Base-by-base conservation (phyloP, 768 basidiomycete species). In the Macrocybe gigantea region DNA sequence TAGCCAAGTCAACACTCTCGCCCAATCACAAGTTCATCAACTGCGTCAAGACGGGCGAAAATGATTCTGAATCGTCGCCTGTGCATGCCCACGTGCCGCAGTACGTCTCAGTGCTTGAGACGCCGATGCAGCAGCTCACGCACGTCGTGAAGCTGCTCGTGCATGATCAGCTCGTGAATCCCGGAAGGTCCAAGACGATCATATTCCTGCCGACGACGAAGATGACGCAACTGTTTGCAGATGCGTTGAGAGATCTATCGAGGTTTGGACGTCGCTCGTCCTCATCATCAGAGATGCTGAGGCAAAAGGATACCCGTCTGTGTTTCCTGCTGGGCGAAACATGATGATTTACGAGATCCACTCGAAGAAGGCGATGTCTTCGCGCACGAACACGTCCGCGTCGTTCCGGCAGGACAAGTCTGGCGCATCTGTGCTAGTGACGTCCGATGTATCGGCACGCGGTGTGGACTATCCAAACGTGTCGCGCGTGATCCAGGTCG, bases 401-500 rank as follows among this genome's bases (percentile, higher is more conserved):
- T 44, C 53, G 8, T 94, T 91, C 74, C 71, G 83, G 48, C n/a
- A 51, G 1, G 80, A 85, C 53, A 71, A 53, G 12, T 60, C 66
- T 1, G 71, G 72, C 5, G 76, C 82, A 0, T 70, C 78, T 2
- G 69, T 96, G 31, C 77, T 95, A 44, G 72, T 96, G 55, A 87
- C 83, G 3, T 93, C 91, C 1, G 93, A 95, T 55, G 83, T 95
- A 5, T 93, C 89, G 30, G 90, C 91, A 14, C 80, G 91, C 49
- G 90, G 90, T 11, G 78, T 94, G 39, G 90, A 95, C 63, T 95
- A 94, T 61, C 91, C 91, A 6, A 81, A 79, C 13, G 88, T 93
- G 14, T 90, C 89, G 0, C 82, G 93, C 35, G 87, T 94, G 51
- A 86, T 98, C 53, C 96, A 97, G 63, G 72, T 99, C 44, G 93